Percentiles rank a stretch among this genome's conserved stretches.
phyloP scores from a whole-genome alignment of 2,329 filamentous ascomycete genomes.

The Hawksworthiomyces lignivorus region DNA sequence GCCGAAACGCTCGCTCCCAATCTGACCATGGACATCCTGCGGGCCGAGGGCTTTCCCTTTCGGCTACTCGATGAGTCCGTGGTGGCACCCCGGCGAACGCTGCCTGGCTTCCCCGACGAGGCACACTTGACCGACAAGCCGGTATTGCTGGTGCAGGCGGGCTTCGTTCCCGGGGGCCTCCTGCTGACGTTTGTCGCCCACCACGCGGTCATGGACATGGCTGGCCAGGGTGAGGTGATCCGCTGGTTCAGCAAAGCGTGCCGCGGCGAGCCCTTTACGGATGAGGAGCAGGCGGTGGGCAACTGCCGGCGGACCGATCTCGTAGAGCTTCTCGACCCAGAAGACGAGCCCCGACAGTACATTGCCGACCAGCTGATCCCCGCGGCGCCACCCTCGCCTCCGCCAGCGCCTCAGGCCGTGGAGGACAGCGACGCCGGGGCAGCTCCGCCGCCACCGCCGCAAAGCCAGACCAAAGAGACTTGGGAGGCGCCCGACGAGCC shows the following conservation, averaged over 20 bases:
- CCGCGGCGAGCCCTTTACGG: conserved; percentile 33
- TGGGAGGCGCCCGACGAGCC: too few species aligned
- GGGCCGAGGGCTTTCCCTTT: conserved; percentile 34
- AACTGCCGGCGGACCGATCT: conserved; percentile 25
- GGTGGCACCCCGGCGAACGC: conserved; percentile 2
- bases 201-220: conserved; percentile 18
- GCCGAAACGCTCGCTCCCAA: conserved; percentile 24
- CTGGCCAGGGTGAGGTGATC: conserved; percentile 16
- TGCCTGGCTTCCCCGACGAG: conserved; percentile 27
- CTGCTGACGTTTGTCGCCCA: conserved; percentile 15
- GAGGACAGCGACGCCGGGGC: too few species aligned
- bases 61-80: conserved; percentile 37
- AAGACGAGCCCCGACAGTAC: neutral
- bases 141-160: conserved; percentile 30
- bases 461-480: too few species aligned
- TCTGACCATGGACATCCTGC: conserved; percentile 31
- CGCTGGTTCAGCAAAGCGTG: conserved; percentile 42
- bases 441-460: too few species aligned
- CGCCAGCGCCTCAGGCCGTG: too few species aligned
- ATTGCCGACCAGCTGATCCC: neutral
- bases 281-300: conserved; percentile 31
- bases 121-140: conserved; percentile 29
- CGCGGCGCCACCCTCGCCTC: neutral
- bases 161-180: conserved; percentile 15
- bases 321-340: conserved; percentile 30